These are phyloP conservation scores for Naganishia friedmannii DNA, from an alignment of 768 basidiomycete species.

Conservation along the genomic window DNA sequence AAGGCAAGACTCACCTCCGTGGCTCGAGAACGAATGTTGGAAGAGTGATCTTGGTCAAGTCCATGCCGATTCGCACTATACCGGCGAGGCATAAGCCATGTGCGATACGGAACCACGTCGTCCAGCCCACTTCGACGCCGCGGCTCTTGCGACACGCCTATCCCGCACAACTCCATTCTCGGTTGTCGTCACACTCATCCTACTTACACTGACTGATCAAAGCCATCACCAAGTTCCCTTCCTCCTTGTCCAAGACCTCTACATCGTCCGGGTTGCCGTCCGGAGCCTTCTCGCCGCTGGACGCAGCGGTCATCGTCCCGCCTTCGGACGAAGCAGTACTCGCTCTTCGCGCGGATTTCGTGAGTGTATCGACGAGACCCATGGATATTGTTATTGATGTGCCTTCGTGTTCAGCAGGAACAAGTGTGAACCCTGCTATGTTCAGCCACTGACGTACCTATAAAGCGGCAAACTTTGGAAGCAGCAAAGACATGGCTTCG, in stretches of 20 bases:
- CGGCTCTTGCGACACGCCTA: not conserved
- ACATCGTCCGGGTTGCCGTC: conserved; percentile 88
- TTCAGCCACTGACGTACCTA: not conserved
- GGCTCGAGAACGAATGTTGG: conserved; percentile 87
- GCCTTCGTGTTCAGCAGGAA: not conserved
- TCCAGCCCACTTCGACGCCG: not conserved
- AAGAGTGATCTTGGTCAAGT: conserved; percentile 84
- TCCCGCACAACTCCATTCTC: not conserved
- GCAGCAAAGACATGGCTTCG: not conserved
- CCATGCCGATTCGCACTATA: conserved; percentile 78
- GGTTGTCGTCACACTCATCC: not conserved
- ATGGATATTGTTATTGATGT: not conserved
- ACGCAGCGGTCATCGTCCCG: not conserved
- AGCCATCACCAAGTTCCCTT: conserved; percentile 82
- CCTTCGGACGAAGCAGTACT: conserved; percentile 16
- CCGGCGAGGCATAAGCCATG: conserved; percentile 1
- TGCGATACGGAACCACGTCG: not conserved
- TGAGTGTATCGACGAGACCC: conserved; percentile 21
- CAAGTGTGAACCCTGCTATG: not conserved
- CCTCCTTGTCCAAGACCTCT: conserved; percentile 87
- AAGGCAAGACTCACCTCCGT: conserved; percentile 51
- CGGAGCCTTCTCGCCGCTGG: conserved; percentile 55
- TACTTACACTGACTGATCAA: conserved; percentile 86
- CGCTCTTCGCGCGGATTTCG: conserved; percentile 19
- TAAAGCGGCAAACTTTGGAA: conserved; percentile 3